Evolutionary conservation across 2,329 filamentous ascomycete genomes (phyloP).

Genomic region (Sporothrix luriei): DNA sequence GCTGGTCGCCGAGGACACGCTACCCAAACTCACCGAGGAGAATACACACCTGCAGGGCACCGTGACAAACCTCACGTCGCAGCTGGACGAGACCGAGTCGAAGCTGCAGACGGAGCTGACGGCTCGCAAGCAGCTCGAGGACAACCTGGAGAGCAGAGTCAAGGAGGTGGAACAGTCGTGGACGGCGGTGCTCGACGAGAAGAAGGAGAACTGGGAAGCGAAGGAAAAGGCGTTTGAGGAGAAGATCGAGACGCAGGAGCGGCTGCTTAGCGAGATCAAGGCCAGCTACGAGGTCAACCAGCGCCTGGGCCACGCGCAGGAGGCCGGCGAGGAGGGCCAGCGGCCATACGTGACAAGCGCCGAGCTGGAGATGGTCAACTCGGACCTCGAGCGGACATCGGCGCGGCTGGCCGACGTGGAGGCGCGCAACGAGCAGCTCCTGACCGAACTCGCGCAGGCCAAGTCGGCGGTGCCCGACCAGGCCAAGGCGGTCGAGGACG

Average conservation of each 20-base stretch:
- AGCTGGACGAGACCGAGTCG: conserved; percentile 80
- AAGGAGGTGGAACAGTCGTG: conserved; percentile 91
- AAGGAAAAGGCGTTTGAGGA: conserved; percentile 89
- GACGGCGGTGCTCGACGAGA: conserved; percentile 87
- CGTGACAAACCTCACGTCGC: conserved; percentile 71
- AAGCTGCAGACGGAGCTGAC: conserved; percentile 77
- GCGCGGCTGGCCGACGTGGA: conserved; percentile 86
- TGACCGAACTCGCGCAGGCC: conserved; percentile 85
- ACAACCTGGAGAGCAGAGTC: conserved; percentile 73
- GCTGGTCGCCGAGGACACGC: conserved; percentile 85
- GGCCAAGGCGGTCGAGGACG: conserved; percentile 73
- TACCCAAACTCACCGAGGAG: conserved; percentile 86
- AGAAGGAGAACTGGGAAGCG: conserved; percentile 92
- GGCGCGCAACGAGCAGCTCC: conserved; percentile 88
- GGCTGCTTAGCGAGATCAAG: conserved; percentile 89
- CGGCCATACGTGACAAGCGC: conserved; percentile 75
- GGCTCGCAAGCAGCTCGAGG: conserved; percentile 73
- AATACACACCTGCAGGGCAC: conserved; percentile 84
- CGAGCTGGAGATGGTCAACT: conserved; percentile 89
- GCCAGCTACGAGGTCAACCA: conserved; percentile 97
- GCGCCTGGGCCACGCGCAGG: conserved; percentile 57
- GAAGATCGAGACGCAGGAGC: conserved; percentile 91
- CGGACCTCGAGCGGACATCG: conserved; percentile 88
- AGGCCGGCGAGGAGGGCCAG: conserved; percentile 55
- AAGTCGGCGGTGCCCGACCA: conserved; percentile 71